Evolutionary conservation across 768 basidiomycete genomes (phyloP), one percentile per base, ranked within the genome.

Genomic region (Tremella fuciformis): DNA sequence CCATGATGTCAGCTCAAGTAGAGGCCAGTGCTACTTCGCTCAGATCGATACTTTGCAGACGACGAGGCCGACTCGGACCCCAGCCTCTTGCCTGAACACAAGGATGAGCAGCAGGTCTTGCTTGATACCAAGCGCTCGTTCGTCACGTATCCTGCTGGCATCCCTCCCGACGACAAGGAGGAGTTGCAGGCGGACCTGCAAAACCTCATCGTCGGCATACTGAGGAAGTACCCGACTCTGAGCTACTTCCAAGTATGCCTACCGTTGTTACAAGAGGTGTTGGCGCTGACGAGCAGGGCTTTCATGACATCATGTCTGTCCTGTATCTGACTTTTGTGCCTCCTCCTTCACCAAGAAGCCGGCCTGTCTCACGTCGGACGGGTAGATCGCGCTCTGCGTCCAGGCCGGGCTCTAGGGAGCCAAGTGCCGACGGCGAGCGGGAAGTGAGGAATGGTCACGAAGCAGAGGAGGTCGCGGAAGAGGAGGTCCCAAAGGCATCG

Each of bases 41-140:
- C 62, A 50, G 67, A 60, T 50, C 58, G 3, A 7, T 61, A 3
- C 41, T 69, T n/a, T 53, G 59, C 29, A 25, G 59, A 16, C 18
- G 50, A 34, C 16, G 29, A 34, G 4, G 29, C 29, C 29, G n/a
- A 46, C 22, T 15, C 8, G 6, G 22, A 46, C 7, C n/a, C 22
- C 29, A 4, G 29, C 29, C 29, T 34, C 6, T 34, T 34, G 29
- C 29, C 48, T 3, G 49, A 13, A 0, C 75, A 76, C 50, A 56
- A 53, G 13, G 92, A 96, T 73, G 92, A 94, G 77, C 84, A 82
- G 13, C 92, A 96, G 77, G 90, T 96, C 60, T 78, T 80, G 57
- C 82, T 94, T 34, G 92, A 96, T 77, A 94, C 92, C 0, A 86
- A 92, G 77, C 84, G 92, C 49, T 91, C 90, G 64, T 97, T 97